phyloP scores from a whole-genome alignment of 2,329 filamentous ascomycete species.

The Colletotrichum higginsianum region DNA sequence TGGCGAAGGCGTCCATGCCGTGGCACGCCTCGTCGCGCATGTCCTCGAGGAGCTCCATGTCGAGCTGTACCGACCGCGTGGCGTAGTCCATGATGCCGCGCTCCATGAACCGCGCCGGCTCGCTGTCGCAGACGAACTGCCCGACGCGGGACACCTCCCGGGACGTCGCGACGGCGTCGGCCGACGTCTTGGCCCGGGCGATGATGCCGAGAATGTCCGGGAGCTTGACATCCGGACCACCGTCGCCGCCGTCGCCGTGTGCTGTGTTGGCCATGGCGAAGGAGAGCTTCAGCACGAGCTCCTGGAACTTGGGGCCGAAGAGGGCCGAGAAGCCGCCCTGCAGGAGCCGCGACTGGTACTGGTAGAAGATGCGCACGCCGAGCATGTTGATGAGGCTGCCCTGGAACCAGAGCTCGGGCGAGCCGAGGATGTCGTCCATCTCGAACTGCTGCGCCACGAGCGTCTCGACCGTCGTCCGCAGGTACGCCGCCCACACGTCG shows the following conservation, averaged over 20 bases:
- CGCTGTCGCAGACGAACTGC: constrained; percentile 62
- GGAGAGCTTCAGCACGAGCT: constrained; percentile 67
- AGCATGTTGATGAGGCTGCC: constrained; percentile 63
- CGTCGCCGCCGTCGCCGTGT: constrained; percentile 21
- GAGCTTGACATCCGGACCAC: constrained; percentile 53
- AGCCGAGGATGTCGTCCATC: constrained; percentile 65
- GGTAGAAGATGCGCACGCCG: constrained; percentile 66
- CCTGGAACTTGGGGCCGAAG: constrained; percentile 67
- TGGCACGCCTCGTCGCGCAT: constrained; percentile 66
- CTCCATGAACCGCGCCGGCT: constrained; percentile 65
- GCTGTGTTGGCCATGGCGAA: constrained; percentile 63
- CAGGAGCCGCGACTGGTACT: constrained; percentile 66
- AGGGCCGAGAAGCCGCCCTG: constrained; percentile 62
- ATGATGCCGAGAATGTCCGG: constrained; percentile 62
- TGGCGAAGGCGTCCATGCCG: constrained; percentile 70
- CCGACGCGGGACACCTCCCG: constrained; percentile 66
- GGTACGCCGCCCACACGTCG: constrained; percentile 65
- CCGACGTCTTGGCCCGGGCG: constrained; percentile 60
- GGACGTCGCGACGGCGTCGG: constrained; percentile 61
- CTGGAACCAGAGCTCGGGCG: constrained; percentile 61
- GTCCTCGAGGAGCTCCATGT: constrained; percentile 68
- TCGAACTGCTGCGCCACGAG: constrained; percentile 68
- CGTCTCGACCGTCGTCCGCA: constrained; percentile 64
- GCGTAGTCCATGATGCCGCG: constrained; percentile 67
- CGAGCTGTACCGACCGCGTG: constrained; percentile 62